Conservation (phyloP, 2,329 filamentous ascomycete genomes). For the Claviceps arundinis region DNA sequence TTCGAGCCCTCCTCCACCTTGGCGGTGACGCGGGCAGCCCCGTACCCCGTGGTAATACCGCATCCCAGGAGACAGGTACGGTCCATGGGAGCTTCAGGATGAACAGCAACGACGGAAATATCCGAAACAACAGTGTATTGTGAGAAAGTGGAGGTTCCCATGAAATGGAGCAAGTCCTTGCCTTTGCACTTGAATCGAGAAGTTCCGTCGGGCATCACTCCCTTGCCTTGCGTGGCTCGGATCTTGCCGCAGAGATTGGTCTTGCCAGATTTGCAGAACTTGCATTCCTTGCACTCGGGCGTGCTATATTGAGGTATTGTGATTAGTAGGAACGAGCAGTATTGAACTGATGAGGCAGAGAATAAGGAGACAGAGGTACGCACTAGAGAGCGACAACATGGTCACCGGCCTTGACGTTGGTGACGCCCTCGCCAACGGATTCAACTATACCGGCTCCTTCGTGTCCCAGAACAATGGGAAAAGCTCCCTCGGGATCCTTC, state of each 20-base stretch:
- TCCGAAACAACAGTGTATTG: conserved; percentile 98
- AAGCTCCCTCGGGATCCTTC: conserved; percentile 92
- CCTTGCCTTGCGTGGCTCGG: conserved; percentile 86
- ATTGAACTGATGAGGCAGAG: background rate
- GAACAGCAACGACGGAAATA: conserved; percentile 93
- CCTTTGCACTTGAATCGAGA: conserved; percentile 90
- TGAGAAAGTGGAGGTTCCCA: conserved; percentile 97
- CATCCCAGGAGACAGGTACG: conserved; percentile 91
- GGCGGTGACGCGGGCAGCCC: conserved; percentile 86
- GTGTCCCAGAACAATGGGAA: conserved; percentile 79
- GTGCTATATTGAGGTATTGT: conserved; percentile 43
- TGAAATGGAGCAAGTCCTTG: conserved; percentile 93
- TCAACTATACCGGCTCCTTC: conserved; percentile 88
- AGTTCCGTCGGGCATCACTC: conserved; percentile 95
- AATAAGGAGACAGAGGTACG: conserved; percentile 12
- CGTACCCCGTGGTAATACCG: conserved; percentile 97
- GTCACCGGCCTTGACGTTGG: conserved; percentile 85
- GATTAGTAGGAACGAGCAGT: background rate
- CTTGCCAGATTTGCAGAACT: conserved; percentile 99
- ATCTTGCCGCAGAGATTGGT: conserved; percentile 99
- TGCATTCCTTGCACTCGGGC: conserved; percentile 93
- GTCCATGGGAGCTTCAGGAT: conserved; percentile 84
- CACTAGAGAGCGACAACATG: conserved; percentile 83
- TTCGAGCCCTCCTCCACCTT: conserved; percentile 82
- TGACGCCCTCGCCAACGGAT: conserved; percentile 89